Evolutionary conservation across 2,329 filamentous ascomycete species (phyloP), one percentile per base, ranked within the genome.

Genomic region (Colletotrichum sansevieriae): DNA sequence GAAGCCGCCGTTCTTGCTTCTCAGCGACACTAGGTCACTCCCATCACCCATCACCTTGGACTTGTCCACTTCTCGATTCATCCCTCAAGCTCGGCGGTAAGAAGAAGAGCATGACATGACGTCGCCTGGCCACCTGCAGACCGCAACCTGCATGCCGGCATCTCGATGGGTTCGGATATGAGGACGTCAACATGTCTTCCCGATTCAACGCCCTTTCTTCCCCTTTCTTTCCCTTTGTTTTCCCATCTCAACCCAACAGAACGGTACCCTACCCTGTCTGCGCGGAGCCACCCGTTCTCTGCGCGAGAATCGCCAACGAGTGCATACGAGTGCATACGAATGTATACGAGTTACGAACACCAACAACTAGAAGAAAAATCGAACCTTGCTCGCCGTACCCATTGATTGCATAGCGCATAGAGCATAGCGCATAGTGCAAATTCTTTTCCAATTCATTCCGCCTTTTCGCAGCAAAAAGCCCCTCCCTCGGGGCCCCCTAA

Each of bases 401-500:
- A 13, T 46, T 29, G 49, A 33, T 37, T 33, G 49, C 49, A 33
- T 52, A 52, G 49, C 29, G 29, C 49, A 25, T 29, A 29, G 25
- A 1, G 25, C 25, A 29, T n/a, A n/a, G n/a, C 29, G 29, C 49
- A 25, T 29, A 29, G 25, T 7, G 25, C 25, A 29, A 6, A 29
- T 18, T 37, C 18, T 54, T 39, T 49, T 29, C 18, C 39, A 37
- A 41, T 54, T 11, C 46, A 41, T 33, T 35, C 58, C 57, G 63
- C 65, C 51, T 67, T 62, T 18, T 39, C 51, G 20, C 52, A n/a
- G 11, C 20, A 57, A 44, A 43, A 61, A 65, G 35, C n/a, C 33
- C 55, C 52, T 15, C 66, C 76, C 78, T 74, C 72, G 72, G 72
- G 66, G 62, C 74, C 76, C 29, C 79, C 77, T 76, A 74, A 77